phyloP scores from a whole-genome alignment of 306 rosid species.

The Lithocarpus polystachyus region DNA sequence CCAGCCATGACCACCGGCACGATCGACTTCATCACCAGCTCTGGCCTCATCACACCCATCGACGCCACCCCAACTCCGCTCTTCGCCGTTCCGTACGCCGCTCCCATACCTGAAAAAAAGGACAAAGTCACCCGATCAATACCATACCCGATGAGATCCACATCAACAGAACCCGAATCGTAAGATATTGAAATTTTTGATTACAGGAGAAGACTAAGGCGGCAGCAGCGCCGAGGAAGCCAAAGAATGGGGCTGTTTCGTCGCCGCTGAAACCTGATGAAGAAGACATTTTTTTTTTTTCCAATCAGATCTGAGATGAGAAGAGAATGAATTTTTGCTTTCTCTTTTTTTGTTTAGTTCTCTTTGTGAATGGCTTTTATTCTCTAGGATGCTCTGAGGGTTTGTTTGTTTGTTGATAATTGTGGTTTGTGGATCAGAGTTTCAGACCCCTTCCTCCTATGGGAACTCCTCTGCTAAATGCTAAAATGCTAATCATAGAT shows the following conservation, averaged over 20 bases:
- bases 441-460: background rate
- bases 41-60: constrained; percentile 68
- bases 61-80: constrained; percentile 65
- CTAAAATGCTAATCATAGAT: background rate
- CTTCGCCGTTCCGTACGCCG: constrained; percentile 61
- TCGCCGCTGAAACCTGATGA: constrained; percentile 49
- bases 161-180: background rate
- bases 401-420: background rate
- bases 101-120: constrained; percentile 50
- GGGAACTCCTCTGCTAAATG: no score
- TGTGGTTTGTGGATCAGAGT: background rate
- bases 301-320: background rate
- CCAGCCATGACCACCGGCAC: constrained; percentile 68
- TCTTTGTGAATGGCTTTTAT: background rate
- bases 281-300: constrained; percentile 17
- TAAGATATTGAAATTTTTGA: background rate
- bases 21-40: constrained; percentile 64
- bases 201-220: constrained; percentile 61
- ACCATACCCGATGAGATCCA: constrained; percentile 6
- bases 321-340: background rate
- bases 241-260: constrained; percentile 64
- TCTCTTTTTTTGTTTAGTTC: background rate
- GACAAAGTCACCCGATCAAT: background rate
- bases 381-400: background rate
- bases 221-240: constrained; percentile 65